phyloP scores from a whole-genome alignment of 257 asterid species.

The Nicotiana sylvestris region DNA sequence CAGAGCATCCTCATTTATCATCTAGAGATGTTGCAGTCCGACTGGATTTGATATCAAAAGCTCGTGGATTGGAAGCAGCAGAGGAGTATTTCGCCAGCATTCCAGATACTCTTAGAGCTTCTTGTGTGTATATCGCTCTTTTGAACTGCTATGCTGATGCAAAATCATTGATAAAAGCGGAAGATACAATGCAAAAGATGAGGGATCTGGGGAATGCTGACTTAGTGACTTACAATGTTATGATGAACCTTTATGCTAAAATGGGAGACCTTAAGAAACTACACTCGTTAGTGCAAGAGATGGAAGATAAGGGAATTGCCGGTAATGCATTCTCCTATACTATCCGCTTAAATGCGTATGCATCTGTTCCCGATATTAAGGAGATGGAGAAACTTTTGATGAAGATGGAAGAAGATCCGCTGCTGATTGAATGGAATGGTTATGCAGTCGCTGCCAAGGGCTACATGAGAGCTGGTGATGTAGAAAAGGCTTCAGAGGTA shows the following conservation, averaged over 20 bases:
- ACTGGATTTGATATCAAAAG: constrained; percentile 25
- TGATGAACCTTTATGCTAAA: constrained; percentile 33
- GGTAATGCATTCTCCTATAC: constrained; percentile 21
- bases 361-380: constrained; percentile 16
- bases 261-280: constrained; percentile 28
- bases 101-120: constrained; percentile 5
- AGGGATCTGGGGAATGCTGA: constrained; percentile 8
- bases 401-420: constrained; percentile 45
- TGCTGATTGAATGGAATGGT: neutral
- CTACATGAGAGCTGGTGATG: constrained; percentile 28
- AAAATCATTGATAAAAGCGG: constrained; percentile 21
- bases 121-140: constrained; percentile 18
- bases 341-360: constrained; percentile 28
- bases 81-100: constrained; percentile 18
- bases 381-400: constrained; percentile 38
- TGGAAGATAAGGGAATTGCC: constrained; percentile 34
- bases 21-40: constrained; percentile 24
- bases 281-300: constrained; percentile 25
- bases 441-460: constrained; percentile 35
- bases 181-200: constrained; percentile 24
- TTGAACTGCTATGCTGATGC: constrained; percentile 22
- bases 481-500: constrained; percentile 23
- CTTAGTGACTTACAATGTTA: constrained; percentile 19
- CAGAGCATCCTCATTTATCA: neutral
- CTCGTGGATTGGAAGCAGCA: constrained; percentile 25